Conservation (phyloP, 2,329 filamentous ascomycete species). For the Volutella citrinella region DNA sequence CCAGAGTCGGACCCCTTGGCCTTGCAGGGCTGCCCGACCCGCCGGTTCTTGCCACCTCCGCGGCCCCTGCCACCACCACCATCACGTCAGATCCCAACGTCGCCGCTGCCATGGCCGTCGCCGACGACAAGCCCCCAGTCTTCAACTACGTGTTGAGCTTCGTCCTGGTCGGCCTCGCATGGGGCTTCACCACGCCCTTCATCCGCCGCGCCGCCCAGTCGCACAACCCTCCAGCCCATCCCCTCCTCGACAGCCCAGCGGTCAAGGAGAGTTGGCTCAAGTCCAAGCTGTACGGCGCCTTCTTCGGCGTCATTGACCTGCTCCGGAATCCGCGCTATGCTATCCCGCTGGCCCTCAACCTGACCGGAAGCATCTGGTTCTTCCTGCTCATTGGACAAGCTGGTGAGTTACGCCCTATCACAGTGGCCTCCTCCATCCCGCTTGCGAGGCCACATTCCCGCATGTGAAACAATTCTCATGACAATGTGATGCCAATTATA, state of each 20-base stretch:
- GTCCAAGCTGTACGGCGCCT: conserved; percentile 59
- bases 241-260: conserved; percentile 48
- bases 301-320: conserved; percentile 76
- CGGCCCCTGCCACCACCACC: not conserved
- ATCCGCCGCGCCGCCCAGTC: conserved; percentile 81
- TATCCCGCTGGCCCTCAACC: conserved; percentile 77
- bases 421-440: no score
- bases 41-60: not conserved
- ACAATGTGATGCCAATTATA: no score
- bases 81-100: not conserved
- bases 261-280: conserved; percentile 59
- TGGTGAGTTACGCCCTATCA: conserved; percentile 53
- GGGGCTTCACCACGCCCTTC: conserved; percentile 91
- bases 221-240: conserved; percentile 63
- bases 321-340: conserved; percentile 80
- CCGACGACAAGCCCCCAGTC: conserved; percentile 43
- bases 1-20: no score
- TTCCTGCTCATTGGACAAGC: conserved; percentile 91
- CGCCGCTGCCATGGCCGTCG: no score
- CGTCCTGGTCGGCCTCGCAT: conserved; percentile 84
- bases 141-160: conserved; percentile 88
- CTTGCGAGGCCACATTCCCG: no score
- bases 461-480: no score
- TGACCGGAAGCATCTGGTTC: conserved; percentile 95
- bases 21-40: conserved; percentile 9